Evolutionary conservation across 768 basidiomycete genomes (phyloP), one percentile per base, ranked within the genome.

Genomic region (Lentinula boryana): DNA sequence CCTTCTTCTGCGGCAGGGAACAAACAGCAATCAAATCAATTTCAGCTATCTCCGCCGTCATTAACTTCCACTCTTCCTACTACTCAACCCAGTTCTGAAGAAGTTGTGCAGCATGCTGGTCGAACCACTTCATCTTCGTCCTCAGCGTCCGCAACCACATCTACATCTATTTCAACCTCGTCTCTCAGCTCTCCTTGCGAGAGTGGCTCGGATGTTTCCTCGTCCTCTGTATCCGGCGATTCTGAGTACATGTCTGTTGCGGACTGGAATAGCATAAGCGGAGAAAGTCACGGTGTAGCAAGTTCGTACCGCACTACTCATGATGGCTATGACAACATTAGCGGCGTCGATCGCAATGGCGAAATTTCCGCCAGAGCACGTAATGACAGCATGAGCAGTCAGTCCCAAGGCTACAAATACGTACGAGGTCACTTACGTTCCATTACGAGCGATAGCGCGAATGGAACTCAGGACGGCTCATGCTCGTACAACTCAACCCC

Each of bases 1-100:
- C 67, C 68, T 27, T 57, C 62, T 21, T 62, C 67, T 43, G 40
- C 40, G 9, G 44, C 23, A 27, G 54, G 56, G 6, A 32, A 1
- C 13, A 31, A 57, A 5, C 51, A 51, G 8, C 50, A 27, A 31
- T 7, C 41, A 13, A 15, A 23, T 10, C 41, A 41, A 57, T 15
- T 8, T 16, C 23, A 4, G 16, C 41, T 57, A 7, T 57, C 40
- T 27, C 38, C 21, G 5, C 56, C 27, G 6, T 31, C 36, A 38
- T 15, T 6, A n/a, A 23, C n/a, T 40, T 27, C 36, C 21, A 4
- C 21, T 13, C 35, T 27, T 18, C 35, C 54, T 43, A 18, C 1
- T 31, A 2, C 21, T n/a, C 32, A 56, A 41, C 1, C 15, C 2
- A 16, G 5, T 41, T 9, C 18, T 40, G 36, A 10, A 18, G 32